Percentiles rank a stretch among this genome's conserved stretches.
Conservation (phyloP, 345 rosid genomes). For the Angophora floribunda region DNA sequence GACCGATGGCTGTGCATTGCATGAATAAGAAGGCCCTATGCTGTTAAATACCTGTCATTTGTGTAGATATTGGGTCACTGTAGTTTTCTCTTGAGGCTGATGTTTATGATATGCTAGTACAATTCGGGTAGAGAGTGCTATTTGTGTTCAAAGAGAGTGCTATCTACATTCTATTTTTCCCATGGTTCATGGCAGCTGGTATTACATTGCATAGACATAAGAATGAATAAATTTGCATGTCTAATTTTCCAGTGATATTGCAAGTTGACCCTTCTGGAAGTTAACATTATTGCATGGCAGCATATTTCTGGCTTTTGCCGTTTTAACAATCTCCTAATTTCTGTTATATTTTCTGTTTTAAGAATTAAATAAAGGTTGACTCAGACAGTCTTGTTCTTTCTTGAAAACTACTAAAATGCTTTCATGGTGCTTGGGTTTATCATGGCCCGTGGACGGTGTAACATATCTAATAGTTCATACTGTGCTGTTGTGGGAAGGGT, state of each 20-base stretch:
- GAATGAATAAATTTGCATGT: neutral
- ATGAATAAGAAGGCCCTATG: neutral
- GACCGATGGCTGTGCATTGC: neutral
- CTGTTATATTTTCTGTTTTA: neutral
- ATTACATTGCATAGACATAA: neutral
- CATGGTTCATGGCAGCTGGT: neutral
- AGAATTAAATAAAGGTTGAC: neutral
- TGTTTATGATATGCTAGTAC: neutral
- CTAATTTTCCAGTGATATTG: neutral
- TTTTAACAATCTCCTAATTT: neutral
- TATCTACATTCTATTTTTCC: neutral
- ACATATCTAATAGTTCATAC: neutral
- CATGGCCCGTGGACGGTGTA: neutral
- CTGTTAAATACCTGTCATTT: neutral
- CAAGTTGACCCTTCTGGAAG: neutral
- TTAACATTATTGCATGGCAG: neutral
- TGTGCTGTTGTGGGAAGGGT: neutral
- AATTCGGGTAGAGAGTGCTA: neutral
- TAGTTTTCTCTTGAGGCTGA: neutral
- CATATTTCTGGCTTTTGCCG: neutral
- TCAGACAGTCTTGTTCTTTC: neutral
- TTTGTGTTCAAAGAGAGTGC: neutral
- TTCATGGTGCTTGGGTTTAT: neutral
- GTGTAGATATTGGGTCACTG: neutral
- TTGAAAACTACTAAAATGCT: neutral